Percentiles rank a stretch among this genome's conserved stretches.
phyloP scores from a whole-genome alignment of 1,284 basidiomycete species.

The Schizopora paradoxa region DNA sequence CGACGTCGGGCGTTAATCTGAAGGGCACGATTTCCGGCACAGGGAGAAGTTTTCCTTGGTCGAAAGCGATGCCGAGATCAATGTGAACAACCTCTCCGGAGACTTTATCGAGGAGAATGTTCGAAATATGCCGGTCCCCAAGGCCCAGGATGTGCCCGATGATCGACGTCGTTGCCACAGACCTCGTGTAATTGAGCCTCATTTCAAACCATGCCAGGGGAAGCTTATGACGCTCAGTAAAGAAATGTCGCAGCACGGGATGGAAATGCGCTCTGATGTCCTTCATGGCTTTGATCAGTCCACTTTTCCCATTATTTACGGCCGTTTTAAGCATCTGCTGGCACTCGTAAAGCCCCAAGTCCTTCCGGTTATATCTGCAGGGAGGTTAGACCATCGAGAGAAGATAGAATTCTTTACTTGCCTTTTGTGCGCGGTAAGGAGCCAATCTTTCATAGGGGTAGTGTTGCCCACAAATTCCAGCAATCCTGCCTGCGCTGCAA shows the following conservation, averaged over 20 bases:
- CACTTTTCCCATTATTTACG: slow-evolving; percentile 21
- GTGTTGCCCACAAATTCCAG: slow-evolving; percentile 92
- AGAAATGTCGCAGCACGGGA: slow-evolving; percentile 93
- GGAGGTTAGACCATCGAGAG: slow-evolving; percentile 3
- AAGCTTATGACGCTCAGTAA: slow-evolving; percentile 82
- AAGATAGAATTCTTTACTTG: slow-evolving; percentile 27
- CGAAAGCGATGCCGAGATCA: slow-evolving; percentile 95
- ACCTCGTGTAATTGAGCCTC: slow-evolving; percentile 86
- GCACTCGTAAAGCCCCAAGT: slow-evolving; percentile 25
- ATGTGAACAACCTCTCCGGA: slow-evolving; percentile 92
- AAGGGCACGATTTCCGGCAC: slow-evolving; percentile 93
- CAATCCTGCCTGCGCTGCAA: slow-evolving; percentile 78
- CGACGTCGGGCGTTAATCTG: slow-evolving; percentile 88
- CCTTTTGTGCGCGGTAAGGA: slow-evolving; percentile 58
- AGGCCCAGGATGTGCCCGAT: slow-evolving; percentile 91
- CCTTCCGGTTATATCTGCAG: slow-evolving; percentile 38
- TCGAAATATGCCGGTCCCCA: slow-evolving; percentile 89
- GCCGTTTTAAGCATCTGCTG: slow-evolving; percentile 29
- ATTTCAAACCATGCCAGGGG: slow-evolving; percentile 94
- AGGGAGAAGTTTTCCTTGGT: slow-evolving; percentile 80
- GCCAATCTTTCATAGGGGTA: slow-evolving; percentile 57
- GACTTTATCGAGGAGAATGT: slow-evolving; percentile 83
- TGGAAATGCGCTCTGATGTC: slow-evolving; percentile 55
- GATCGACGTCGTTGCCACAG: slow-evolving; percentile 90
- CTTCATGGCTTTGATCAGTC: slow-evolving; percentile 44